These are phyloP conservation scores for Curvularia sp. DNA, from an alignment of 2,329 filamentous ascomycete genomes.

Conservation along the genomic window DNA sequence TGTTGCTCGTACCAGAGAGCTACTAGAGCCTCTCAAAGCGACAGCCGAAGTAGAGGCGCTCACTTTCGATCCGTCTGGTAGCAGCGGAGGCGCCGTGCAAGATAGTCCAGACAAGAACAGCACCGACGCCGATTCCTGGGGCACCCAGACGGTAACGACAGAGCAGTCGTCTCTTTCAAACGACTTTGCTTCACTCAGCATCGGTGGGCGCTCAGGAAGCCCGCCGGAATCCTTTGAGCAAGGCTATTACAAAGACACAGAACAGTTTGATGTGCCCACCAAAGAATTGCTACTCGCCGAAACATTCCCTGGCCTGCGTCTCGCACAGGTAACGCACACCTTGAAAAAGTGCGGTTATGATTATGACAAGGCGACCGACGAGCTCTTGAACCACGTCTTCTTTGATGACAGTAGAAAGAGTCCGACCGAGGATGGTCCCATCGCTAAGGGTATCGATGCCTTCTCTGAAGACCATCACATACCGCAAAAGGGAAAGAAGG, in stretches of 20 bases:
- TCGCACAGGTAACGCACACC: constrained; percentile 69
- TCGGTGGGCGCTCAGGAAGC: constrained; percentile 27
- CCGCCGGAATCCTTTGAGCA: constrained; percentile 34
- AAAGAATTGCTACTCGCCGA: constrained; percentile 69
- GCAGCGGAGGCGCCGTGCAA: constrained; percentile 55
- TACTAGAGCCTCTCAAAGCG: constrained; percentile 70
- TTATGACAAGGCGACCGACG: constrained; percentile 75
- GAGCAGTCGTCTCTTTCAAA: constrained; percentile 60
- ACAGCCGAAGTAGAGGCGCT: constrained; percentile 72
- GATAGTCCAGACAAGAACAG: constrained; percentile 27
- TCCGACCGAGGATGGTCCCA: constrained; percentile 50
- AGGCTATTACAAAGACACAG: constrained; percentile 47
- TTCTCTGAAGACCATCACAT: constrained; percentile 69
- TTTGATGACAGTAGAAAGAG: constrained; percentile 70
- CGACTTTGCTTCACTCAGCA: constrained; percentile 51
- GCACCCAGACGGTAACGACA: constrained; percentile 56
- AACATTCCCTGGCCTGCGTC: constrained; percentile 75
- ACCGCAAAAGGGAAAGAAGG: constrained; percentile 50
- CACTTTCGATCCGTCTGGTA: constrained; percentile 79
- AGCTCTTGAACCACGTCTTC: constrained; percentile 79
- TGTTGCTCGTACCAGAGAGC: constrained; percentile 62
- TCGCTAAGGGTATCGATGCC: constrained; percentile 77
- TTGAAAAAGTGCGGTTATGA: constrained; percentile 72
- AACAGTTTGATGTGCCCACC: constrained; percentile 61
- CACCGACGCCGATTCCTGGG: constrained; percentile 46